Base-by-base conservation (phyloP, 805 yeast genomes). In the Zygotorulaspora chibaensis region DNA sequence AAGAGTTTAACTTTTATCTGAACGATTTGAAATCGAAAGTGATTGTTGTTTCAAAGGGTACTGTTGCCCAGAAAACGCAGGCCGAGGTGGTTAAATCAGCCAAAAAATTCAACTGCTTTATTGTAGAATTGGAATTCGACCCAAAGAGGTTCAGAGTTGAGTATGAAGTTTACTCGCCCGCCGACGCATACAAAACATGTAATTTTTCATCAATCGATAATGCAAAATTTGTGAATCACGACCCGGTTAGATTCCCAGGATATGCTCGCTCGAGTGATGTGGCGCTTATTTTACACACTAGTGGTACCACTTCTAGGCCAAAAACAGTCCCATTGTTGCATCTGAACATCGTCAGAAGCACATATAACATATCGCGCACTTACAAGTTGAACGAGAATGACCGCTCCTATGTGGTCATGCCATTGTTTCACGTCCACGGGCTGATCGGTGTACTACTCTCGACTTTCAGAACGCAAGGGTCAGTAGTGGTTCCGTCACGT, bases 261-360 rank as follows among this genome's bases (percentile, higher is more conserved):
- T 62, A 52, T 41, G 71, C 80, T 2, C 51, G 61, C 12, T 74
- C 79, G 1, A 65, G 72, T 38, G 83, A 81, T 47, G 72, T 79
- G 30, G 87, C 87, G 2, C 65, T 83, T 61, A 79, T 83, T 20
- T 66, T 83, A 39, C 88, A 83, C 63, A 83, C 90, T 8, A 77
- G 84, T 38, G 90, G 90, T 26, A 83, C 89, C 8, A 83, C 89
- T 2, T 87, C 88, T 2, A 73, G 81, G 42, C 89, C 89, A 41
- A 83, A 83, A 62, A 83, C 85, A 8, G 89, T 83, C 2, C 88
- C 89, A 6, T 63, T 83, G 58, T 72, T 85, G 30, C 89, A 83
- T 59, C 62, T 69, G 26, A 83, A 83, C 65, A 73, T 83, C 60
- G 72, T 80, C 3, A 72, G 79, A 25, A 78, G 85, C 8, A 77